These are phyloP conservation scores for Angophora floribunda DNA, from an alignment of 345 rosid genomes.

Conservation along the genomic window DNA sequence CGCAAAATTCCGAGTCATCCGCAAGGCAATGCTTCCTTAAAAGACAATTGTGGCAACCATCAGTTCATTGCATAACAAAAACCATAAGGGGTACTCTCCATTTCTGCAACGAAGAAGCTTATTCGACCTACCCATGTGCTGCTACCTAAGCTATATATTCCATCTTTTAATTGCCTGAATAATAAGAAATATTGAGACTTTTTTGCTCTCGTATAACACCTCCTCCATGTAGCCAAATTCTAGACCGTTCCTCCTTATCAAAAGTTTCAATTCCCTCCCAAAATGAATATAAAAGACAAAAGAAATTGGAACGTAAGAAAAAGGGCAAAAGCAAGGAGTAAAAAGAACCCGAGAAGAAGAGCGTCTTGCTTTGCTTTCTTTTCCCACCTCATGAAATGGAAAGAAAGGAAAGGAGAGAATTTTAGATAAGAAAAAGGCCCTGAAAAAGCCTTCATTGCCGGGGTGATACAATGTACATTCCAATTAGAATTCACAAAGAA, in stretches of 20 bases:
- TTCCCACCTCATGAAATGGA: background rate
- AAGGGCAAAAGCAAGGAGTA: background rate
- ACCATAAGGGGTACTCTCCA: background rate
- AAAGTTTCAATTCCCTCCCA: background rate
- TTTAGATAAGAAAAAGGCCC: background rate
- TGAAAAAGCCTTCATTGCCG: slow-evolving; percentile 10
- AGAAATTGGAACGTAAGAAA: background rate
- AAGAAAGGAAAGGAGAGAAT: background rate
- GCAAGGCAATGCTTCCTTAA: background rate
- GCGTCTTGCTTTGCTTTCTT: background rate
- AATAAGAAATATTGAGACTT: background rate
- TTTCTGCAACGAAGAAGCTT: background rate
- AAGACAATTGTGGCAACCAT: background rate
- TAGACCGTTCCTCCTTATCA: background rate
- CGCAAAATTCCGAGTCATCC: no score
- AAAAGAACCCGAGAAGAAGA: background rate
- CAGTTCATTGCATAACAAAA: background rate
- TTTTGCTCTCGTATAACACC: background rate
- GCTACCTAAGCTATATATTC: background rate
- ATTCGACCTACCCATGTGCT: background rate
- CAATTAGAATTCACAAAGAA: slow-evolving; percentile 19
- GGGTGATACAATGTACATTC: slow-evolving; percentile 22
- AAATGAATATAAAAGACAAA: background rate
- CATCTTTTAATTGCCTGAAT: background rate
- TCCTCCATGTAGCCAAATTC: background rate